A percentile compares a stretch with the other conserved stretches of the same genome.
Evolutionary conservation across 495 filamentous ascomycete genomes (phyloP).

Genomic region (Rusavskia elegans): DNA sequence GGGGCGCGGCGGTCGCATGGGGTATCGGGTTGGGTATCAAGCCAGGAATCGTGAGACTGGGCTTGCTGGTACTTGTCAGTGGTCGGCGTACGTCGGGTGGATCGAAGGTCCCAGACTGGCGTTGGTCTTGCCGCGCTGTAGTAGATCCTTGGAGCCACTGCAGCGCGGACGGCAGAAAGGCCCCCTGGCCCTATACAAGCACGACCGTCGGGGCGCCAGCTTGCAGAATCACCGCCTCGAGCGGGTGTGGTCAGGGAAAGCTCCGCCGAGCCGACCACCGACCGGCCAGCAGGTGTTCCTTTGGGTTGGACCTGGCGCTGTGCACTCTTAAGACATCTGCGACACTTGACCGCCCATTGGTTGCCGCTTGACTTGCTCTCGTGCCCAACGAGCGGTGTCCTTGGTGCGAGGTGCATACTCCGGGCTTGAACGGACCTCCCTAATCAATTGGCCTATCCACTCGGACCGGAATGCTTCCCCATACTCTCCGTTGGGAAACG

Average conservation of each 20-base stretch:
- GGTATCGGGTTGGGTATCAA: conserved; percentile 7
- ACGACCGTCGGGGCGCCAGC: too few species aligned
- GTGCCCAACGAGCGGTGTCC: conserved; percentile 91
- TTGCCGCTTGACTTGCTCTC: conserved; percentile 93
- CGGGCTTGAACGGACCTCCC: conserved; percentile 70
- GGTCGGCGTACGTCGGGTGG: too few species aligned
- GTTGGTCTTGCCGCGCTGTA: too few species aligned
- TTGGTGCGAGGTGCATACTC: conserved; percentile 71
- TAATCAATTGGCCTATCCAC: conserved; percentile 76
- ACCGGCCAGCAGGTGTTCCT: neutral
- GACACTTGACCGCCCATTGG: conserved; percentile 24
- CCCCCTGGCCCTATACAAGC: too few species aligned
- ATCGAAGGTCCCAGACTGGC: too few species aligned
- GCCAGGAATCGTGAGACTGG: conserved; percentile 3
- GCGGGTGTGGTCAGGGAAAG: neutral
- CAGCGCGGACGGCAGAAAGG: too few species aligned
- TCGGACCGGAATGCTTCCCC: conserved; percentile 69
- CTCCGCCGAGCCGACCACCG: neutral
- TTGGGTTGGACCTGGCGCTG: neutral
- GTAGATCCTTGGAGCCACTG: too few species aligned
- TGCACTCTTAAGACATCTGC: conserved; percentile 10
- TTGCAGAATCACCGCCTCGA: too few species aligned
- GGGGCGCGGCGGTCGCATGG: conserved; percentile 4
- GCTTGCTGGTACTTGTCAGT: neutral
- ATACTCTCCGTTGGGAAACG: conserved; percentile 83